phyloP scores from a whole-genome alignment of 768 basidiomycete genomes.

The Suillus cothurnatus region DNA sequence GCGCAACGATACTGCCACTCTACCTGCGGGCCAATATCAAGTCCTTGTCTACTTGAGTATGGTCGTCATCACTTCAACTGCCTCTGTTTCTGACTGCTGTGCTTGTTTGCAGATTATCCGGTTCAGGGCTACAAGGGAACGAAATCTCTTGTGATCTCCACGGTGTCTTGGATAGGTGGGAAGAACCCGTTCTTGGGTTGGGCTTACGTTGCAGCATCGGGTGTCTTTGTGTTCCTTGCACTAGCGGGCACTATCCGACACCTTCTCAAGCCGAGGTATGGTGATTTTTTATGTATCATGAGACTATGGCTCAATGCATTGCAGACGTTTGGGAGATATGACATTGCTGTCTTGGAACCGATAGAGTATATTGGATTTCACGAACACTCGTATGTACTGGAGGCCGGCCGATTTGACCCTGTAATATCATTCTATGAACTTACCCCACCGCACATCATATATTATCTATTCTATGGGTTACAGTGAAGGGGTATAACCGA shows the following conservation, averaged over 20 bases:
- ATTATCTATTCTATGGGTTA: constrained; percentile 21
- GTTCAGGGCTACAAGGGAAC: constrained; percentile 90
- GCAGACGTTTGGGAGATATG: constrained; percentile 86
- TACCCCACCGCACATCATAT: constrained; percentile 16
- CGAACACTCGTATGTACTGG: constrained; percentile 19
- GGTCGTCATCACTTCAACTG: constrained; percentile 32
- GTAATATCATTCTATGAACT: constrained; percentile 25
- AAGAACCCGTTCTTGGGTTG: constrained; percentile 98
- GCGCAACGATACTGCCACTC: constrained; percentile 77
- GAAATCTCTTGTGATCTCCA: constrained; percentile 95
- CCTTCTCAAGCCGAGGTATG: constrained; percentile 87
- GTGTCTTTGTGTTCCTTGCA: constrained; percentile 85
- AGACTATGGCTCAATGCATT: constrained; percentile 11
- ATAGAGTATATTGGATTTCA: constrained; percentile 21
- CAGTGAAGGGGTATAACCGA: constrained; percentile 49
- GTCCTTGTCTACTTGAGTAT: constrained; percentile 81
- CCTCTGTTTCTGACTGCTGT: constrained; percentile 8
- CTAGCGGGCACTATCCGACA: constrained; percentile 90
- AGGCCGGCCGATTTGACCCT: constrained; percentile 15
- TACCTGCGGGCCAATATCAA: constrained; percentile 74
- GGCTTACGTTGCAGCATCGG: constrained; percentile 92
- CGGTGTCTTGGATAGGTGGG: constrained; percentile 98
- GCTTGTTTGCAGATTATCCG: constrained; percentile 75
- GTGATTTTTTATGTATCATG: constrained; percentile 9
- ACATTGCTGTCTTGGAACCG: constrained; percentile 84